Evolutionary conservation across 805 yeast species (phyloP).

Genomic region (Cyberlindnera mississippiensis): DNA sequence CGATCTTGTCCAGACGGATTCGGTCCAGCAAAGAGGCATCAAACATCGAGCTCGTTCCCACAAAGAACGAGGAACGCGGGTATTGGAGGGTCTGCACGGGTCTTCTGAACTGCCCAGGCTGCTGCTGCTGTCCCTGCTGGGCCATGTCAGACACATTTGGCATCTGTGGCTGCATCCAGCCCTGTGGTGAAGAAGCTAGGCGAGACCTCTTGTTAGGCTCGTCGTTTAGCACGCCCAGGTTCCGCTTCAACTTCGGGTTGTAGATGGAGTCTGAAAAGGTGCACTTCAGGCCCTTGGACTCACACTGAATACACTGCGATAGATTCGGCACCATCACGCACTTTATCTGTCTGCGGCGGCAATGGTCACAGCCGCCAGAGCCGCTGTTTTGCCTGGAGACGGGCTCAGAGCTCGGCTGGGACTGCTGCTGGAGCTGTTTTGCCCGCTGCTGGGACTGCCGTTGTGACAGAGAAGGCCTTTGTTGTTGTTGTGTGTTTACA

Average conservation of each 20-base stretch:
- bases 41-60: constrained; percentile 84
- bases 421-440: constrained; percentile 6
- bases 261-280: constrained; percentile 61
- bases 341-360: constrained; percentile 73
- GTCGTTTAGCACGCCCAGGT: constrained; percentile 22
- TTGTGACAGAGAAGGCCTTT: neutral
- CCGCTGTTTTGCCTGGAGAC: constrained; percentile 1
- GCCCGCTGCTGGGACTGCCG: constrained; percentile 5
- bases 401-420: neutral
- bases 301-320: constrained; percentile 71
- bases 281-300: constrained; percentile 66
- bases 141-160: neutral
- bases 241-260: constrained; percentile 35
- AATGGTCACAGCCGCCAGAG: constrained; percentile 47
- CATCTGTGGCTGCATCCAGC: constrained; percentile 6
- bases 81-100: constrained; percentile 56
- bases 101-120: constrained; percentile 12
- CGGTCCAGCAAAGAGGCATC: constrained; percentile 67
- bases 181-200: constrained; percentile 5
- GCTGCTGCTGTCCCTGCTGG: constrained; percentile 9
- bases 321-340: constrained; percentile 68
- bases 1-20: constrained; percentile 64
- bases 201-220: constrained; percentile 12
- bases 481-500: constrained; percentile 4
- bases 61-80: constrained; percentile 84